These are phyloP conservation scores for Ophiostoma himal-ulmi DNA, from an alignment of 2,329 filamentous ascomycete genomes.

Conservation along the genomic window DNA sequence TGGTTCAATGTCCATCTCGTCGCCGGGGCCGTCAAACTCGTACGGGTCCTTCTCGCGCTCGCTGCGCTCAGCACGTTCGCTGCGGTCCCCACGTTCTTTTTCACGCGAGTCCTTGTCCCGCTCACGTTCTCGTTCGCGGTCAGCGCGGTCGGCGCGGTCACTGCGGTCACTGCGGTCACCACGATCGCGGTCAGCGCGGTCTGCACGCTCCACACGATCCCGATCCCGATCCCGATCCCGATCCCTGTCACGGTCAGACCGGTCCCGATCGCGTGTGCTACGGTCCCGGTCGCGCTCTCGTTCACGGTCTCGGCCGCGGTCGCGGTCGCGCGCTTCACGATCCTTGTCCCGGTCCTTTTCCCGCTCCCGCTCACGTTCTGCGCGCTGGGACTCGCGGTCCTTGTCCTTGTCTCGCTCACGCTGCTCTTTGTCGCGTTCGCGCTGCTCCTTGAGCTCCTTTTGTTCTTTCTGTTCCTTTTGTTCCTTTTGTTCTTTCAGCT, in stretches of 20 bases:
- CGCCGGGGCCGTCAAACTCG: constrained; percentile 40
- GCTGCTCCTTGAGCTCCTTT: constrained; percentile 25
- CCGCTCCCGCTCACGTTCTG: constrained; percentile 24
- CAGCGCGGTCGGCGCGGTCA: constrained; percentile 28
- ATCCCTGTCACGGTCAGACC: constrained; percentile 21
- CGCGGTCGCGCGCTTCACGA: constrained; percentile 22
- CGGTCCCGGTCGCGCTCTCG: constrained; percentile 27
- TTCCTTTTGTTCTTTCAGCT: neutral
- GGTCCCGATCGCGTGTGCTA: constrained; percentile 28
- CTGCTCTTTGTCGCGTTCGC: constrained; percentile 25
- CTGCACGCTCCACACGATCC: neutral
- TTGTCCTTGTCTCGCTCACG: constrained; percentile 26
- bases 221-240: constrained; percentile 21
- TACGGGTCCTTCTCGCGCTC: constrained; percentile 31
- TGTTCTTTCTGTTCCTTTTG: constrained; percentile 22
- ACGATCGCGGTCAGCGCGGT: constrained; percentile 30
- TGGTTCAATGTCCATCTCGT: constrained; percentile 40
- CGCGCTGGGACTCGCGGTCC: constrained; percentile 19
- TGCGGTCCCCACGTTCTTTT: constrained; percentile 26
- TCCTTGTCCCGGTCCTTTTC: constrained; percentile 30
- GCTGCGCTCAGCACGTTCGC: constrained; percentile 20
- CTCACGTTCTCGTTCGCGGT: constrained; percentile 14
- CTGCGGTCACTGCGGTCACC: constrained; percentile 27
- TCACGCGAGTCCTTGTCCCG: constrained; percentile 17
- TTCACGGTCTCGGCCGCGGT: constrained; percentile 28